A percentile compares a stretch with the other conserved stretches of the same genome.
These are phyloP conservation scores for Yamadazyma dendronema DNA, from an alignment of 1,139 yeast genomes.

Conservation along the genomic window DNA sequence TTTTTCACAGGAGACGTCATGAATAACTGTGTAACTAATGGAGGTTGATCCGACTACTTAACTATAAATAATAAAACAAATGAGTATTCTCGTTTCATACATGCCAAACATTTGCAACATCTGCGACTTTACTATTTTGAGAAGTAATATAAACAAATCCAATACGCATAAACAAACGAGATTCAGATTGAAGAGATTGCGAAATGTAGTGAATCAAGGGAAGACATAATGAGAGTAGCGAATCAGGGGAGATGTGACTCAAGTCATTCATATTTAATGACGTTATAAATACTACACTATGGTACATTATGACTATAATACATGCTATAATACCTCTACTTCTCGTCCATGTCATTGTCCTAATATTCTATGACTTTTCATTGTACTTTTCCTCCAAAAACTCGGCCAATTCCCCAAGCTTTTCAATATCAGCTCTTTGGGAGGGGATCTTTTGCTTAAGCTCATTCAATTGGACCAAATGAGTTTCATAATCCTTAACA, in stretches of 20 bases:
- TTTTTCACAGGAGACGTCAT: conserved; percentile 28
- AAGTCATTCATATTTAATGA: too few species aligned
- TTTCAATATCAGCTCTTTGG: conserved; percentile 31
- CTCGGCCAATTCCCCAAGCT: conserved; percentile 28
- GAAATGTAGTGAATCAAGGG: too few species aligned
- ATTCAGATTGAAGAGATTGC: too few species aligned
- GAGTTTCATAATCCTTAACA: conserved; percentile 26
- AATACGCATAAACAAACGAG: conserved; percentile 3
- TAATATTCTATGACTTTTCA: not conserved
- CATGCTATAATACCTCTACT: too few species aligned
- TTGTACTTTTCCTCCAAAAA: conserved; percentile 25
- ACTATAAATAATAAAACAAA: not conserved
- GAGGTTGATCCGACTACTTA: not conserved
- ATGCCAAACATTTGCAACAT: not conserved
- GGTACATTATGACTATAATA: too few species aligned
- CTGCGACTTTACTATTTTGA: conserved; percentile 3
- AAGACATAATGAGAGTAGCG: too few species aligned
- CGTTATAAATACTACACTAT: too few species aligned
- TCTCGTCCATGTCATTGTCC: too few species aligned
- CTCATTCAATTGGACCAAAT: conserved; percentile 16
- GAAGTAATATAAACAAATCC: conserved; percentile 6
- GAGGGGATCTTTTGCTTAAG: conserved; percentile 32
- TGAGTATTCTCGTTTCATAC: not conserved
- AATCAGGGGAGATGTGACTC: too few species aligned
- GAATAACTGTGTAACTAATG: not conserved